Percentiles rank a stretch among this genome's conserved stretches.
Evolutionary conservation across 306 rosid species (phyloP).

Genomic region (apple (Malus domestica)): DNA sequence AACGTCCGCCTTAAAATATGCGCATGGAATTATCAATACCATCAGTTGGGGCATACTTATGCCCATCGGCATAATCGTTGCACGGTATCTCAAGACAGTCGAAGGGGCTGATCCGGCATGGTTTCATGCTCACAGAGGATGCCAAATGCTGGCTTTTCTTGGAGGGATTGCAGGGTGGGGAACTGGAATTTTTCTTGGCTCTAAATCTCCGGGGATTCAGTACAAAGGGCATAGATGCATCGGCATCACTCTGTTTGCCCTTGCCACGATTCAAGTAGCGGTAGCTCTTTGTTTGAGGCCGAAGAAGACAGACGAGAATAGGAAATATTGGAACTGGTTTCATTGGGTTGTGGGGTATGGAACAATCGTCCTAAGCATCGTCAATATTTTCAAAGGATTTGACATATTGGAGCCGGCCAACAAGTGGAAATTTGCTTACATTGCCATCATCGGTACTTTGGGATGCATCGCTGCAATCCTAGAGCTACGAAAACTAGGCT

Average conservation of each 20-base stretch:
- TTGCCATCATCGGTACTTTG: not conserved
- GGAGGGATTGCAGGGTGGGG: slow-evolving; percentile 15
- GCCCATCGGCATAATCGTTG: slow-evolving; percentile 26
- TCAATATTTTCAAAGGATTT: not conserved
- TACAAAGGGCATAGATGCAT: slow-evolving; percentile 14
- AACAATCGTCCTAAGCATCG: not conserved
- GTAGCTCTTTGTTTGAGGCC: not conserved
- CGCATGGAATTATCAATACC: slow-evolving; percentile 17
- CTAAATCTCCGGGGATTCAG: not conserved
- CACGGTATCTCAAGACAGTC: slow-evolving; percentile 12
- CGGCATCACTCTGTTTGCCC: slow-evolving; percentile 4
- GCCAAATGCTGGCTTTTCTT: not conserved
- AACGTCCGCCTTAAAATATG: not conserved
- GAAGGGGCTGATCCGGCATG: not conserved
- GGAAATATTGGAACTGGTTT: not conserved
- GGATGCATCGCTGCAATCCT: not conserved
- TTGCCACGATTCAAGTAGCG: not conserved
- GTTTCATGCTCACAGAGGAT: slow-evolving; percentile 18
- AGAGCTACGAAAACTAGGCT: not conserved
- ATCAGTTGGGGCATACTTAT: slow-evolving; percentile 37
- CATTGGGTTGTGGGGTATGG: not conserved
- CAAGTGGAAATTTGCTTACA: not conserved
- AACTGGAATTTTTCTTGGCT: slow-evolving; percentile 8
- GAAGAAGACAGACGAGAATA: not conserved
- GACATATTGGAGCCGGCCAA: slow-evolving; percentile 1